A percentile compares a stretch with the other conserved stretches of the same genome.
phyloP scores from a whole-genome alignment of 495 filamentous ascomycete species.

The Daldinia loculata region DNA sequence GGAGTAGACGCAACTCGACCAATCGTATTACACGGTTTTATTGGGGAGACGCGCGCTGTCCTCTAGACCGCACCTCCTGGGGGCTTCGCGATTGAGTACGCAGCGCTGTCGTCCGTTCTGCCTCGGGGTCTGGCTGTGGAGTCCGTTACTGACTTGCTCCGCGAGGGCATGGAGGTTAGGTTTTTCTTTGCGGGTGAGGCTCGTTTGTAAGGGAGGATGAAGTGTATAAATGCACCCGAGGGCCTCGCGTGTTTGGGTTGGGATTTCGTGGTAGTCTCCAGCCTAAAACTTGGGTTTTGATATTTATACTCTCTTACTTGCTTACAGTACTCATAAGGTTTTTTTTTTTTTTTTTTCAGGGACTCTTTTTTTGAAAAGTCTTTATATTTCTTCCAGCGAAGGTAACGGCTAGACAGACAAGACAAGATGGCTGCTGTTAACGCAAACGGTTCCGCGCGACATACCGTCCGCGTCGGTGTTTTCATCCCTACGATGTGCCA shows the following conservation, averaged over 20 bases:
- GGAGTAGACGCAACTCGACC: conserved; percentile 25
- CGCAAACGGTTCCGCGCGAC: conserved; percentile 6
- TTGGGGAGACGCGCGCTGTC: not conserved
- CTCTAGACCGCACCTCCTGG: conserved; percentile 9
- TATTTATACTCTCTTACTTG: too few species aligned
- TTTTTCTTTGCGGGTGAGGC: too few species aligned
- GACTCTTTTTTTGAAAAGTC: not conserved
- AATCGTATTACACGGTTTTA: conserved; percentile 37
- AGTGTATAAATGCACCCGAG: too few species aligned
- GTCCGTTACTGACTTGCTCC: not conserved
- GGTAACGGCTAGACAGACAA: not conserved
- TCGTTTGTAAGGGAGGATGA: not conserved
- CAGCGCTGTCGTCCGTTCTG: not conserved
- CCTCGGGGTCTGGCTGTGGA: not conserved
- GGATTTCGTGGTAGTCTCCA: too few species aligned
- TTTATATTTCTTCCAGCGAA: not conserved
- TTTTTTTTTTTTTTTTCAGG: not conserved
- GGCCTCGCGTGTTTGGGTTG: too few species aligned
- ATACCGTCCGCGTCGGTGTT: conserved; percentile 50
- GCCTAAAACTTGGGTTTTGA: too few species aligned
- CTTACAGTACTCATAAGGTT: too few species aligned
- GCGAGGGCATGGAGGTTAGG: not conserved
- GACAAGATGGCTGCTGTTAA: conserved; percentile 25
- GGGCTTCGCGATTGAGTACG: not conserved
- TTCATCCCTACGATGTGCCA: conserved; percentile 56